Evolutionary conservation across 306 rosid genomes (phyloP), one percentile per base, ranked within the genome.

Genomic region (Argentina anserina): DNA sequence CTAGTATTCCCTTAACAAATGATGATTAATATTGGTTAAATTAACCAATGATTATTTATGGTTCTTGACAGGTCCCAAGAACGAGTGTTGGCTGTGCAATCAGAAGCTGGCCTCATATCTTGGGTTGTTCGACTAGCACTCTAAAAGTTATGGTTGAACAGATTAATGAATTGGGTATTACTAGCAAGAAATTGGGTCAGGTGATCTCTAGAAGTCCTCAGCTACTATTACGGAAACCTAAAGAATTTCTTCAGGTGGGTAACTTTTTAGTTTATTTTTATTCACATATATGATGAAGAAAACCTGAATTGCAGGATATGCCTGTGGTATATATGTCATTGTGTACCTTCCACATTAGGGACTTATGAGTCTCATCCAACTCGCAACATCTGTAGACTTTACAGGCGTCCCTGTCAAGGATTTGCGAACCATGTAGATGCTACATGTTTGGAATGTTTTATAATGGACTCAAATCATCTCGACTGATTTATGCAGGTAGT

Each of bases 141-240:
- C 79, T 89, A 62, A 78, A 87, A 81, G 62, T 77, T 82, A 85
- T 89, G 90, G 81, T 89, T 59, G 90, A 86, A 74, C 75, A 82
- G 76, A 81, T 93, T 69, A 80, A 72, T 28, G 82, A 84, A 50
- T 76, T 93, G 65, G 97, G 94, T 72, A 84, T 93, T 76, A 79
- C 69, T 70, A 76, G 81, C 76, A 90, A 87, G 77, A 87, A 77
- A 81, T 69, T 93, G 81, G 90, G 86, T 70, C 79, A 56, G 81
- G 86, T 90, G 76, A 73, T 90, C 75, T 72, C 91, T 64, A 86
- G 75, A 85, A 93, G 98, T 73, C 98, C 97, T 61, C 96, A 89
- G 78, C 74, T 89, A 72, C 81, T 93, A 76, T 60, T 87, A 46
- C 86, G 23, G 69, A 89, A 84, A 80, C 93, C 90, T 68, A 76